Base-by-base conservation (phyloP, 2,329 filamentous ascomycete genomes). In the Fusarium torulosum region DNA sequence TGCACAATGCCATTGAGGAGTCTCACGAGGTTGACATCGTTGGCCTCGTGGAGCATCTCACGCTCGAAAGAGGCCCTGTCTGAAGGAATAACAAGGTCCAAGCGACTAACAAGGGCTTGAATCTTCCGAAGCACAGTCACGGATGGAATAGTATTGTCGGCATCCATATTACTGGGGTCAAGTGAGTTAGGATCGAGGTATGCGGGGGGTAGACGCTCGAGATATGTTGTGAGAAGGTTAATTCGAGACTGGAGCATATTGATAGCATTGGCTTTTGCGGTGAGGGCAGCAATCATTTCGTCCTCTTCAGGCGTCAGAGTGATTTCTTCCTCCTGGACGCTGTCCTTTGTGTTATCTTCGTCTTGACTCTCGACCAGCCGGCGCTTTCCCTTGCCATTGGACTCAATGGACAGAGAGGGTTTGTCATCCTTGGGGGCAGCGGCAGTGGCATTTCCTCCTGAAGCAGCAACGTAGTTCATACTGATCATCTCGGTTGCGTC, bases 401-500 rank as follows among this genome's bases (percentile, higher is more conserved):
- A 78, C 46, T 84, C 83, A 10, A 84, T 79, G 38, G 81, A 79
- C 44, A 76, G 76, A 42, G 75, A 75, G 4, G 76, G 75, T n/a
- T 80, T 75, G 57, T 83, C 82, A 57, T 83, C 81, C 71, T 79
- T 80, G 54, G 72, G 67, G 27, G 88, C 81, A 31, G 88, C 88
- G 13, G 91, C 89, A 23, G 94, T 94, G 74, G 71, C 71, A 31
- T 92, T 95, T 46, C 92, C 92, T 45, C 91, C 92, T 38, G 92
- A 93, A 52, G 90, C 90, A 1, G 95, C 94, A 20, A 99, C 91
- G 69, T 94, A 97, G 78, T 97, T 94, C 74, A 99, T 92, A 71
- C 92, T 92, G 69, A 99, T 98, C 94, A 97, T 97, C 79, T 99
- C 96, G 2, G 94, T 94, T 78, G 98, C 94, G 11, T 93, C 93